Percentiles rank a stretch among this genome's conserved stretches.
Evolutionary conservation across 1,284 basidiomycete genomes (phyloP).

Genomic region (Amylostereum chailletii): DNA sequence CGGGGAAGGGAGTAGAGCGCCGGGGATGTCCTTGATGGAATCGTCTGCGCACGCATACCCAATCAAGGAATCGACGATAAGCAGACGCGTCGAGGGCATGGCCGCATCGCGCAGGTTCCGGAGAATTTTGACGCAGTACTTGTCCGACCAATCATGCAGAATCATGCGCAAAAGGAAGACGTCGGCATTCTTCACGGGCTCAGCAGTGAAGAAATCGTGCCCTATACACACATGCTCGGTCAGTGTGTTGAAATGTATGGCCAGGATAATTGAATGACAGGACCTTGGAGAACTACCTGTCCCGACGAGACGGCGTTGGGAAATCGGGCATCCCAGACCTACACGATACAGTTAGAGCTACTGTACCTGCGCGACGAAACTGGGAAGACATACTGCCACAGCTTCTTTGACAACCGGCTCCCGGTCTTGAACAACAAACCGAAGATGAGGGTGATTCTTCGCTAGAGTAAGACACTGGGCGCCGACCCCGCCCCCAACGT

Average conservation of each 20-base stretch:
- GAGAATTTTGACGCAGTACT: constrained; percentile 5
- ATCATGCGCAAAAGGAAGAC: constrained; percentile 4
- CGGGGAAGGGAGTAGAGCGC: constrained; percentile 6
- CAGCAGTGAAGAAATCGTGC: constrained; percentile 4
- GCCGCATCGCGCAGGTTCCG: constrained; percentile 5
- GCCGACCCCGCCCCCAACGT: constrained; percentile 16
- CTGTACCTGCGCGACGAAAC: not conserved
- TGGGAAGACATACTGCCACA: not conserved
- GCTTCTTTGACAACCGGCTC: constrained; percentile 2
- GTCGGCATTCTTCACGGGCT: not conserved
- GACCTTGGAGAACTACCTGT: constrained; percentile 4
- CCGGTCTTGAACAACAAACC: constrained; percentile 16
- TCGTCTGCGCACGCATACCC: constrained; percentile 2
- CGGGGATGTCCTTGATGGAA: constrained; percentile 7
- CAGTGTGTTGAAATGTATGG: not conserved
- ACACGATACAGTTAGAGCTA: not conserved
- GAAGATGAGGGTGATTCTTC: constrained; percentile 10
- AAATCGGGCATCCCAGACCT: constrained; percentile 9
- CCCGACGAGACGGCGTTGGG: constrained; percentile 8
- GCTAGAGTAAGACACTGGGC: constrained; percentile 2
- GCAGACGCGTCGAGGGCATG: constrained; percentile 1
- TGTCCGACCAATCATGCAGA: constrained; percentile 7
- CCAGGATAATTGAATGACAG: not conserved
- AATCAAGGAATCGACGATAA: constrained; percentile 2
- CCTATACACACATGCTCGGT: not conserved